A percentile compares a stretch with the other conserved stretches of the same genome.
These are phyloP conservation scores for Grammothele lineata DNA, from an alignment of 768 basidiomycete genomes.

Conservation along the genomic window DNA sequence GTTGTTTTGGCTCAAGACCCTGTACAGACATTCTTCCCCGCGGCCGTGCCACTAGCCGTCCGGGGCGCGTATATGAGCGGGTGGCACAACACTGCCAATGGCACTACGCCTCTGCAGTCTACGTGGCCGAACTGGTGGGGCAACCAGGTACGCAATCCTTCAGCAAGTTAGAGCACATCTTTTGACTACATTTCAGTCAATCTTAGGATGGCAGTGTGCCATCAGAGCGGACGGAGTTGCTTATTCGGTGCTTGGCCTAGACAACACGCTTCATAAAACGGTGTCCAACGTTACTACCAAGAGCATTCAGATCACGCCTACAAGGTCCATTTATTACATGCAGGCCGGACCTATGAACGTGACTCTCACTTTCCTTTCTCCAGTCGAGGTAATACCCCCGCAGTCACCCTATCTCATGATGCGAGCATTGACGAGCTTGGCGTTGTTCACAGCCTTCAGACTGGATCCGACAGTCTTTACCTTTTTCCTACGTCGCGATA, in stretches of 20 bases:
- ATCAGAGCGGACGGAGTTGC: slow-evolving; percentile 4
- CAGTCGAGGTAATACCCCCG: slow-evolving; percentile 33
- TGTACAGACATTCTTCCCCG: slow-evolving; percentile 14
- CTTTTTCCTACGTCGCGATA: slow-evolving; percentile 35
- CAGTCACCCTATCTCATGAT: neutral
- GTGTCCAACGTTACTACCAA: neutral
- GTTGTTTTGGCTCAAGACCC: neutral
- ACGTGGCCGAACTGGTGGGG: slow-evolving; percentile 21
- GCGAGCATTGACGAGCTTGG: neutral
- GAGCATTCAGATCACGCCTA: neutral
- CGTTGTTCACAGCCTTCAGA: slow-evolving; percentile 29
- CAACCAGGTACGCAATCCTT: slow-evolving; percentile 2
- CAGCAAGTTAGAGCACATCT: too few relatives aligned
- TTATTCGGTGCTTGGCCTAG: slow-evolving; percentile 7
- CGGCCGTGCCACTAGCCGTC: slow-evolving; percentile 22
- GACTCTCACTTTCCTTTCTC: slow-evolving; percentile 35
- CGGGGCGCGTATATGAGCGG: slow-evolving; percentile 24
- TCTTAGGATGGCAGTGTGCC: slow-evolving; percentile 12
- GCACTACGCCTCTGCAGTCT: neutral
- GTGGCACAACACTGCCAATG: slow-evolving; percentile 16
- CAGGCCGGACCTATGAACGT: slow-evolving; percentile 33
- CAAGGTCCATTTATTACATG: slow-evolving; percentile 23
- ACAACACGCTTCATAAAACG: too few relatives aligned
- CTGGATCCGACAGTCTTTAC: slow-evolving; percentile 34
- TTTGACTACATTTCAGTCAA: too few relatives aligned